Conservation (phyloP, 352 stramenopile genomes). For the Phytophthora pini region DNA sequence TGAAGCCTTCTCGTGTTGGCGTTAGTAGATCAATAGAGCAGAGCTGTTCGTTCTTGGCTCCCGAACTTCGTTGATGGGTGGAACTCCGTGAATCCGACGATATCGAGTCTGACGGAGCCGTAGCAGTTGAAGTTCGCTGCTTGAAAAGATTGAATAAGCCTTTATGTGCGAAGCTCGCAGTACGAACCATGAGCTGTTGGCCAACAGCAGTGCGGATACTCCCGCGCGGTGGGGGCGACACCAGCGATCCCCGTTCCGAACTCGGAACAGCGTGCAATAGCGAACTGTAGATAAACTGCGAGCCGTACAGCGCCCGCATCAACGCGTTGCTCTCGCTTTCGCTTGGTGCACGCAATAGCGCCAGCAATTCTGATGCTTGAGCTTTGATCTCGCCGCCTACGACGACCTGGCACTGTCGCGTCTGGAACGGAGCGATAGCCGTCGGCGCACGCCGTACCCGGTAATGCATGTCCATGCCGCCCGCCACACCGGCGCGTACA, state of each 20-base stretch:
- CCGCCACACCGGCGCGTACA: slow-evolving; percentile 14
- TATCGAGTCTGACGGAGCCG: slow-evolving; percentile 1
- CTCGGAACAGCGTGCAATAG: slow-evolving; percentile 34
- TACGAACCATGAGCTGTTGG: slow-evolving; percentile 44
- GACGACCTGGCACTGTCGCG: slow-evolving; percentile 30
- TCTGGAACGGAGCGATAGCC: slow-evolving; percentile 3
- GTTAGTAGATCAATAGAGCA: slow-evolving; percentile 42
- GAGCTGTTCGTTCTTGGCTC: slow-evolving; percentile 39
- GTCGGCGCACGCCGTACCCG: slow-evolving; percentile 3
- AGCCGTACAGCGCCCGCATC: slow-evolving; percentile 33
- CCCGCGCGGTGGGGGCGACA: slow-evolving; percentile 1
- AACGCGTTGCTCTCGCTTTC: slow-evolving; percentile 49
- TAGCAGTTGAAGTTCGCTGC: slow-evolving; percentile 7
- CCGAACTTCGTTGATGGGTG: slow-evolving; percentile 1
- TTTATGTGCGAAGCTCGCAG: slow-evolving; percentile 35
- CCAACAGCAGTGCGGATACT: slow-evolving; percentile 2
- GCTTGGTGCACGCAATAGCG: slow-evolving; percentile 31
- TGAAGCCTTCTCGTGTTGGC: slow-evolving; percentile 28
- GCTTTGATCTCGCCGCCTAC: slow-evolving; percentile 31
- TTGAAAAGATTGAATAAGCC: slow-evolving; percentile 20
- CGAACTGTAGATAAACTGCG: slow-evolving; percentile 49
- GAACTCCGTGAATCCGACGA: slow-evolving; percentile 12
- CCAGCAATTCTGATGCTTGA: slow-evolving; percentile 21
- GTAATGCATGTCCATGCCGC: slow-evolving; percentile 28
- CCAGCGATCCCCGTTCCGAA: slow-evolving; percentile 15